phyloP scores from a whole-genome alignment of 2,329 filamentous ascomycete species.

The Epichloe gansuensis region DNA sequence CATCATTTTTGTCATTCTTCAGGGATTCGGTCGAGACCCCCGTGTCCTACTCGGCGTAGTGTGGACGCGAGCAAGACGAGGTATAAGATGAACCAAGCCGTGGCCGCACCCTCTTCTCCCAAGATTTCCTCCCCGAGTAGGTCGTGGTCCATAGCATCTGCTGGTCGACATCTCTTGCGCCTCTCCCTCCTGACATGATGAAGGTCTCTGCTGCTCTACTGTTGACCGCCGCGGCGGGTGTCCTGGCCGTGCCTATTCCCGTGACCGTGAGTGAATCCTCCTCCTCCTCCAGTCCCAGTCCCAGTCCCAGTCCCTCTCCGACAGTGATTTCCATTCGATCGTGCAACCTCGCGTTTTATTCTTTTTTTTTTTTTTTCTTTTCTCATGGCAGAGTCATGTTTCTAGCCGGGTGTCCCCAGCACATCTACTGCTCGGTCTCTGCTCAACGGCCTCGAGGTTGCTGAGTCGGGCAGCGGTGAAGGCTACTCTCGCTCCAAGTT shows the following conservation, averaged over 20 bases:
- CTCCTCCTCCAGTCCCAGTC: not conserved
- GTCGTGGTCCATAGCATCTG: too few species aligned
- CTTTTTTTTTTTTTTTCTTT: not conserved
- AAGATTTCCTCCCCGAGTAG: too few species aligned
- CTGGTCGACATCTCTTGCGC: not conserved
- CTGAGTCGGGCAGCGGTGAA: conserved; percentile 36
- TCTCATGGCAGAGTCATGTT: not conserved
- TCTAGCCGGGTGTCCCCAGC: conserved; percentile 49
- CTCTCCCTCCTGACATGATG: conserved; percentile 11
- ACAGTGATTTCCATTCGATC: too few species aligned
- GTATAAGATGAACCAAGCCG: too few species aligned
- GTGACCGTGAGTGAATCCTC: conserved; percentile 12
- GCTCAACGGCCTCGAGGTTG: conserved; percentile 46
- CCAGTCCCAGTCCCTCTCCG: too few species aligned
- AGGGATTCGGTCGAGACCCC: too few species aligned
- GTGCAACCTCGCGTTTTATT: too few species aligned
- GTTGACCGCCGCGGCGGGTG: conserved; percentile 13
- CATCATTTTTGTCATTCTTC: too few species aligned
- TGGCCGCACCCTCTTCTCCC: too few species aligned
- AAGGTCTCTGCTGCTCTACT: conserved; percentile 18
- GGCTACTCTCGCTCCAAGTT: conserved; percentile 56
- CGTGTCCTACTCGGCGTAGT: too few species aligned
- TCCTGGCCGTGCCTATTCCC: conserved; percentile 16
- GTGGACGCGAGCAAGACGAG: too few species aligned
- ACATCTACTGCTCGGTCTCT: conserved; percentile 41